These are phyloP conservation scores for Aphanomyces euteiches DNA, from an alignment of 352 stramenopile genomes.

Conservation along the genomic window DNA sequence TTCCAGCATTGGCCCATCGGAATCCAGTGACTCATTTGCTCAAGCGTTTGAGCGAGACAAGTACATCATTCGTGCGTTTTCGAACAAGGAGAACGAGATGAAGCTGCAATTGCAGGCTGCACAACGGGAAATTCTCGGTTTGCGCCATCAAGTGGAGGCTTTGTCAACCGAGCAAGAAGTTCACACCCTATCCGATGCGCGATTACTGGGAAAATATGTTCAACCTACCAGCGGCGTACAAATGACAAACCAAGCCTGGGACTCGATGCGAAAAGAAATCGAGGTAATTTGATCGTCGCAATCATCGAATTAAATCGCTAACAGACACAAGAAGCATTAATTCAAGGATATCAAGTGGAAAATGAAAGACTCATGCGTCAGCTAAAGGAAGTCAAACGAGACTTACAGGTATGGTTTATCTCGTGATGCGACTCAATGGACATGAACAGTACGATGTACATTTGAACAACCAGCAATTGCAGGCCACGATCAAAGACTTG, in stretches of 20 bases:
- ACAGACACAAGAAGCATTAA: slow-evolving; percentile 67
- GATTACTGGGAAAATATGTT: slow-evolving; percentile 22
- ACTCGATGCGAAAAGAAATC: slow-evolving; percentile 51
- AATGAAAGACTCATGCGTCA: slow-evolving; percentile 82
- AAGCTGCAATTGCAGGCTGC: slow-evolving; percentile 63
- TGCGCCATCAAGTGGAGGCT: slow-evolving; percentile 61
- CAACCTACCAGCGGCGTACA: slow-evolving; percentile 5
- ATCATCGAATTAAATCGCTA: slow-evolving; percentile 7
- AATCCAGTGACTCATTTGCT: background rate
- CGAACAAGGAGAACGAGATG: slow-evolving; percentile 55
- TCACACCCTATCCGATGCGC: slow-evolving; percentile 25
- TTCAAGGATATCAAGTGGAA: slow-evolving; percentile 74
- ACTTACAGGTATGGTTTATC: slow-evolving; percentile 30
- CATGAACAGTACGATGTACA: slow-evolving; percentile 60
- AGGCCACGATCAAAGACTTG: slow-evolving; percentile 44
- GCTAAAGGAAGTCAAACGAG: slow-evolving; percentile 57
- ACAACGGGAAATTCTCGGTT: slow-evolving; percentile 59
- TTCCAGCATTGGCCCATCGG: background rate
- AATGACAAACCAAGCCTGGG: slow-evolving; percentile 23
- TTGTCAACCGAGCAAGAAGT: slow-evolving; percentile 29
- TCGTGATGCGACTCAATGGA: background rate
- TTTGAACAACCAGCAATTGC: slow-evolving; percentile 66
- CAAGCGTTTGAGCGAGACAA: slow-evolving; percentile 28
- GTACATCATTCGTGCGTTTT: slow-evolving; percentile 20
- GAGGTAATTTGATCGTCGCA: slow-evolving; percentile 34